Base-by-base conservation (phyloP, 179 eudicot species). In the Silene noctiflora region DNA sequence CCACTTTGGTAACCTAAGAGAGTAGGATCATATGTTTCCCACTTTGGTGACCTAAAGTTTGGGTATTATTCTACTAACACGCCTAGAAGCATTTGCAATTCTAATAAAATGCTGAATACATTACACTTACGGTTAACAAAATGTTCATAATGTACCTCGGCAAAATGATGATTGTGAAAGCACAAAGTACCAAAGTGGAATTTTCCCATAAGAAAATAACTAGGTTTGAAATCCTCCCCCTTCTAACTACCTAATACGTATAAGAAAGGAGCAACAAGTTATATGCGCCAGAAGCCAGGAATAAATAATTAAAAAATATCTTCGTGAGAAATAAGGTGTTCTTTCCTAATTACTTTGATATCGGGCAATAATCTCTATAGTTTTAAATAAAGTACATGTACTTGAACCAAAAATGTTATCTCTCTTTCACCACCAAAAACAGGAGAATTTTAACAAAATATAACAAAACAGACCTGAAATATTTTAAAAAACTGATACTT, bases 401-500 rank as follows among this genome's bases (percentile, higher is more conserved):
- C 46, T 64, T 72, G 12, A 71, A 53, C 70, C 6, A 22, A 69
- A 66, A 42, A n/a, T 67, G 29, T 6, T n/a, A 19, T 66, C 19
- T 16, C 11, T 66, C 29, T 27, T 35, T 21, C 59, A 68, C 22
- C 39, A 12, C 31, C 24, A 59, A 70, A 21, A 70, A 78, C 58
- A 53, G 24, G 13, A 29, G 16, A 33, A 65, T 8, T 62, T 12
- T 24, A 6, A 61, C 68, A 29, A 46, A 46, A 27, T 31, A 39
- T 44, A 33, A 8, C 42, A 67, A 51, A 81, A 9, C 16, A 70
- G 9, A 79, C 67, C 97, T 96, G 99, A 80, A 91, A 96, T 81
- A 96, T 90, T 79, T 90, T 96, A 85, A 87, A 96, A 81, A 96
- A 96, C 67, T 93, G 99, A 75, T 93, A 96, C 84, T 75, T 90